Evolutionary conservation across 2,329 filamentous ascomycete genomes (phyloP), one percentile per base, ranked within the genome.

Genomic region (Penicillium sp.): DNA sequence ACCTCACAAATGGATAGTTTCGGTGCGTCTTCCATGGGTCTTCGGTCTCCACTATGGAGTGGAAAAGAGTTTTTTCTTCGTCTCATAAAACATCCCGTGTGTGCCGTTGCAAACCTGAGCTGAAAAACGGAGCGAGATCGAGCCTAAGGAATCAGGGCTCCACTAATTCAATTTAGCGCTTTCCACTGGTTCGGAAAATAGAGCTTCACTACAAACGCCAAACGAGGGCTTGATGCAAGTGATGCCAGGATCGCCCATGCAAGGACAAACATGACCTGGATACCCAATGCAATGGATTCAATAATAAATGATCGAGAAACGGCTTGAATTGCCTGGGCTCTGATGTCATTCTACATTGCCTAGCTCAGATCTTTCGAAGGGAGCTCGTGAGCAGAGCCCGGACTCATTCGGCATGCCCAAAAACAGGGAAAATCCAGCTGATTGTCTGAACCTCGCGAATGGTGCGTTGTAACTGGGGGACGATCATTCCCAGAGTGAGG

Each of bases 111-210:
- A 58, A 43, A 58, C 45, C 37, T 24, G 57, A 65, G 62, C 62
- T 65, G 60, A 65, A 63, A 64, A 60, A 53, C 46, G 65, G 64
- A 65, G 61, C 58, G 55, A 70, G 69, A 73, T 72, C 70, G 70
- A 65, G 65, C 63, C 70, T 67, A 69, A 69, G 59, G 53, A 55
- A 31, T 37, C 35, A 19, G 54, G 55, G 56, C 63, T 66, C 68
- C 68, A 69, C 70, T 65, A 50, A 22, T 21, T 22, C n/a, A 42
- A 4, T 13, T 42, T 42, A 42, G 37, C 19, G 33, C 10, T 55
- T 65, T 68, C 65, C 68, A 70, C 68, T 59, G 22, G 53, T 58
- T 71, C 70, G 69, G 69, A 67, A 71, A 68, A 72, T 53, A 62
- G 62, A 69, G 65, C 57, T 67, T 59, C 59, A 42, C 43, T 10